phyloP scores from a whole-genome alignment of 345 rosid species.

The Orychophragmus violaceus region DNA sequence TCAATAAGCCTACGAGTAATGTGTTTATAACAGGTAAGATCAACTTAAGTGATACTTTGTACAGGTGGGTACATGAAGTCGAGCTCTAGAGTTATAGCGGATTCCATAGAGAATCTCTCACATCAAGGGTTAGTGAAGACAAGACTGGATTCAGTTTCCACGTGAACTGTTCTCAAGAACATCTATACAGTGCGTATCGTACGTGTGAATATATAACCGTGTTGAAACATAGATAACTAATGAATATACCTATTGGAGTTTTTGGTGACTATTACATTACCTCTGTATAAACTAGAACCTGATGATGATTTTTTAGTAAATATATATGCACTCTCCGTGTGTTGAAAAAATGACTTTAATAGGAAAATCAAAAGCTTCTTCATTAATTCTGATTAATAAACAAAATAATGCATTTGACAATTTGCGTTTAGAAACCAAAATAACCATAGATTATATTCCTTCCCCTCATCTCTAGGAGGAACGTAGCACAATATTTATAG shows the following conservation, averaged over 20 bases:
- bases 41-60: no score
- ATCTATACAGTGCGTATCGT: neutral
- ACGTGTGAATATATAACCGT: neutral
- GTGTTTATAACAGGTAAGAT: no score
- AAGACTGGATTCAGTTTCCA: neutral
- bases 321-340: no score
- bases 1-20: no score
- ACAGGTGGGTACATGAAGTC: no score
- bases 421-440: neutral
- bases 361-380: neutral
- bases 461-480: neutral
- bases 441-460: neutral
- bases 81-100: no score
- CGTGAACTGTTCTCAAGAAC: neutral
- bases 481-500: slow-evolving; percentile 5
- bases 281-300: no score
- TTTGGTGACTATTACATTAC: no score
- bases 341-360: no score
- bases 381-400: neutral
- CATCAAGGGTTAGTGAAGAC: slow-evolving; percentile 47
- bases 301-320: no score
- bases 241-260: no score
- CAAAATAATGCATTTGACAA: neutral
- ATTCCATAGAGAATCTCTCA: slow-evolving; percentile 67
- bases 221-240: no score